Percentiles rank a stretch among this genome's conserved stretches.
Evolutionary conservation across 2,329 filamentous ascomycete genomes (phyloP).

Genomic region (Ceratocystiopsis brevicomis): DNA sequence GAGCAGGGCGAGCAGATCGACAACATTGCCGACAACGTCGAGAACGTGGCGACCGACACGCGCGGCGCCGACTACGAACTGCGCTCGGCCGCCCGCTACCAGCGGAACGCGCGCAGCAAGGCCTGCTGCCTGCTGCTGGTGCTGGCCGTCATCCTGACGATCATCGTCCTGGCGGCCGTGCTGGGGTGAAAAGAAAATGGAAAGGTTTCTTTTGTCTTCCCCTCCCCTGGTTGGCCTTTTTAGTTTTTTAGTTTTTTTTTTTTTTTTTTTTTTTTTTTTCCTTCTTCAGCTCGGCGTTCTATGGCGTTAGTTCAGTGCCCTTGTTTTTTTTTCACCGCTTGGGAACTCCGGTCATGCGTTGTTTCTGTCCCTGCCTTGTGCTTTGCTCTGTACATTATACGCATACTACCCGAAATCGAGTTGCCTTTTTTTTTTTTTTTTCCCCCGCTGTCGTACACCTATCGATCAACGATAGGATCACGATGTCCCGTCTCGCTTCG

Average conservation of each 20-base stretch:
- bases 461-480: too few relatives aligned
- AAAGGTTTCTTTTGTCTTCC: too few relatives aligned
- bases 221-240: not conserved
- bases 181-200: conserved; percentile 41
- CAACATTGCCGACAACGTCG: conserved; percentile 74
- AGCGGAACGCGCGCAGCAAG: conserved; percentile 89
- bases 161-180: conserved; percentile 74
- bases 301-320: not conserved
- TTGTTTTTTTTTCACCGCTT: too few relatives aligned
- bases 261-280: not conserved
- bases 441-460: conserved; percentile 6
- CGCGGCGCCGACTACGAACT: conserved; percentile 72
- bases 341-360: not conserved
- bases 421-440: not conserved
- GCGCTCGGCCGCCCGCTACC: conserved; percentile 70
- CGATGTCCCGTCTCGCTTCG: not conserved
- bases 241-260: not conserved
- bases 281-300: not conserved
- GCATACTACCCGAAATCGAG: too few relatives aligned
- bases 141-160: conserved; percentile 68
- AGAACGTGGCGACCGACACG: conserved; percentile 64
- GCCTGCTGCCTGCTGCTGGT: conserved; percentile 84
- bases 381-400: not conserved
- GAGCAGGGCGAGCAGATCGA: conserved; percentile 84
- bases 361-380: too few relatives aligned